phyloP scores from a whole-genome alignment of 2,329 filamentous ascomycete species.

The Aspergillus candidus region DNA sequence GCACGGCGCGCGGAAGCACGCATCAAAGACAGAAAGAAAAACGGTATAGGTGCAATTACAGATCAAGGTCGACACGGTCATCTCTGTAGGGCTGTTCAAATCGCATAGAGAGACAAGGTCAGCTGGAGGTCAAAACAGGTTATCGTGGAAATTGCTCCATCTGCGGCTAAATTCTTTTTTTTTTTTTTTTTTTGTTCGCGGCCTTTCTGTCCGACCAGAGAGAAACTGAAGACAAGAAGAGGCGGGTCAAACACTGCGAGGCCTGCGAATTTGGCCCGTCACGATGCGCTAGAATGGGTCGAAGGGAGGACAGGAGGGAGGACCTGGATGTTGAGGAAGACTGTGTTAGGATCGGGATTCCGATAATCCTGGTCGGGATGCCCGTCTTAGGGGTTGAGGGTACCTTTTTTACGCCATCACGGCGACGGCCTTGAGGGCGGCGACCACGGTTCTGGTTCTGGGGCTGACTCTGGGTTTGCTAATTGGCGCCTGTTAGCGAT shows the following conservation, averaged over 20 bases:
- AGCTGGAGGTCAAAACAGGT: slow-evolving; percentile 38
- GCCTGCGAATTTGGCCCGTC: slow-evolving; percentile 27
- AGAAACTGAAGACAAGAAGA: slow-evolving; percentile 8
- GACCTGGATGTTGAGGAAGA: slow-evolving; percentile 27
- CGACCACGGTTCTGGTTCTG: slow-evolving; percentile 24
- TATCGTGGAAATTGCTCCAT: slow-evolving; percentile 31
- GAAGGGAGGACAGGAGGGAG: slow-evolving; percentile 37
- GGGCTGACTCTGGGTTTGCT: slow-evolving; percentile 5
- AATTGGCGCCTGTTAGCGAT: slow-evolving; percentile 17
- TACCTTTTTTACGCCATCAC: slow-evolving; percentile 90
- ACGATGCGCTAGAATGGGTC: slow-evolving; percentile 35
- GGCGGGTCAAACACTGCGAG: slow-evolving; percentile 9
- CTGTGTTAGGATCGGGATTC: neutral
- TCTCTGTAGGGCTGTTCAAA: slow-evolving; percentile 41
- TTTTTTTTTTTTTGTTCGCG: slow-evolving; percentile 15
- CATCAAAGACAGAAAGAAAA: neutral
- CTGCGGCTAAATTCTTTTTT: slow-evolving; percentile 16
- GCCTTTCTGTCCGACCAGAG: slow-evolving; percentile 20
- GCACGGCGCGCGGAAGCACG: no score
- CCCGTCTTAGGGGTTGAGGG: slow-evolving; percentile 4
- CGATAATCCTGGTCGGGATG: slow-evolving; percentile 6
- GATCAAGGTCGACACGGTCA: slow-evolving; percentile 42
- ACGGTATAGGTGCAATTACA: slow-evolving; percentile 26
- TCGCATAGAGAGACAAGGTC: slow-evolving; percentile 36
- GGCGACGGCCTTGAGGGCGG: slow-evolving; percentile 50